Percentiles rank a stretch among this genome's conserved stretches.
phyloP scores from a whole-genome alignment of 116 monocot genomes.

The Iris pallida region DNA sequence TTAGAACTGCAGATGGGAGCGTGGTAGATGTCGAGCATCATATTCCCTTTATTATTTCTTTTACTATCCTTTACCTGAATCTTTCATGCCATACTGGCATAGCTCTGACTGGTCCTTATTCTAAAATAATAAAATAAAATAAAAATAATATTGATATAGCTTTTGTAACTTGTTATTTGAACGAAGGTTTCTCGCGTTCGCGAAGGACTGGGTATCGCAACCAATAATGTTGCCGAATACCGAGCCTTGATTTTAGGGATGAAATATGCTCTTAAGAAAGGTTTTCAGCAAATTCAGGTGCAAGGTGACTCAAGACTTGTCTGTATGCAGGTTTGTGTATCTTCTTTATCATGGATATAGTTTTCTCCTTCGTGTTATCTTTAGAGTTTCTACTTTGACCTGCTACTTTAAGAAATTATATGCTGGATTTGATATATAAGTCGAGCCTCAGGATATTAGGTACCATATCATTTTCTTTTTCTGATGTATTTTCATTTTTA shows the following conservation, averaged over 20 bases:
- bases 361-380: background rate
- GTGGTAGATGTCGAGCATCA: slow-evolving; percentile 17
- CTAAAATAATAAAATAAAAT: too few relatives aligned
- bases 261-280: slow-evolving; percentile 43
- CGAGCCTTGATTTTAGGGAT: slow-evolving; percentile 45
- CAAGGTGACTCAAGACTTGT: slow-evolving; percentile 53
- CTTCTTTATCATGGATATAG: background rate
- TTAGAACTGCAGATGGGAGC: slow-evolving; percentile 46
- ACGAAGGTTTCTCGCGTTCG: slow-evolving; percentile 39
- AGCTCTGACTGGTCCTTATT: background rate
- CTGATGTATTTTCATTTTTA: background rate
- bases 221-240: slow-evolving; percentile 64
- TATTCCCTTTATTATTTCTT: background rate
- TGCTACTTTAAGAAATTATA: too few relatives aligned
- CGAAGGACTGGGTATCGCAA: slow-evolving; percentile 45
- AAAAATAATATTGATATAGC: too few relatives aligned
- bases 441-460: background rate
- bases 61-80: slow-evolving; percentile 1
- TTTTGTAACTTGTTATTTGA: background rate
- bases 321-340: slow-evolving; percentile 39
- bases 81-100: background rate
- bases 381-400: background rate
- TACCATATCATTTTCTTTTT: background rate
- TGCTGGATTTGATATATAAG: too few relatives aligned
- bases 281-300: slow-evolving; percentile 35